Evolutionary conservation across 1,284 basidiomycete genomes (phyloP), one percentile per base, ranked within the genome.

Genomic region (Agroathelia rolfsii): DNA sequence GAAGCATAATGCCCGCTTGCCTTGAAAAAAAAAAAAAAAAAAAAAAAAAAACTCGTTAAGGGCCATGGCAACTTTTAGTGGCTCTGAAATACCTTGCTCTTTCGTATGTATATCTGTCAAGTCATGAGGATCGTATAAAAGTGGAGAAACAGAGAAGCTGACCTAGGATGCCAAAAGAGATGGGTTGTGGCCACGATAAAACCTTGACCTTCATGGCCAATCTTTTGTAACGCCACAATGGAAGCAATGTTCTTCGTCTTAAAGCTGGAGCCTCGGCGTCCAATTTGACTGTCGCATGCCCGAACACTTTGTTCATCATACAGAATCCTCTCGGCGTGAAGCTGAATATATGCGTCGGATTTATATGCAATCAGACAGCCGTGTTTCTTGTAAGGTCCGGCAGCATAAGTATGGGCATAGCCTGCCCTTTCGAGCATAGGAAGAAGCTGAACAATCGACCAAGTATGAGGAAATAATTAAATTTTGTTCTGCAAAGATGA

Each of bases 131-230:
- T n/a, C n/a, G n/a, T 27, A 39, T 32, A 39, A 28, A 24, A 20
- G 23, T 6, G 12, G 24, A 21, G 10, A 24, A 8, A 28, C 14
- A 24, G 35, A 29, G 36, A 12, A 14, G 60, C 68, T 43, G 52
- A 86, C 80, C 69, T 76, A 5, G 92, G 90, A 55, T 95, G 90
- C 93, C 93, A 96, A 57, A 97, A 96, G 5, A 82, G 66, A 61
- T 83, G 89, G 0, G 87, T 89, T 0, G 90, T 94, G 2, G 75
- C 87, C 4, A 90, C 60, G 27, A 93, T 59, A 24, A 86, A 51
- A n/a, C 82, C 78, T 13, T 58, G 51, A 5, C 53, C 48, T 8
- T 53, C 48, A 22, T 55, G 41, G 4, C 58, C 53, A 4, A 53
- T 50, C 31, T 59, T 60, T 43, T 65, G 59, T 28, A 96, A 58